These are phyloP conservation scores for Trichoderma lentiforme DNA, from an alignment of 2,329 filamentous ascomycete genomes.

Conservation along the genomic window DNA sequence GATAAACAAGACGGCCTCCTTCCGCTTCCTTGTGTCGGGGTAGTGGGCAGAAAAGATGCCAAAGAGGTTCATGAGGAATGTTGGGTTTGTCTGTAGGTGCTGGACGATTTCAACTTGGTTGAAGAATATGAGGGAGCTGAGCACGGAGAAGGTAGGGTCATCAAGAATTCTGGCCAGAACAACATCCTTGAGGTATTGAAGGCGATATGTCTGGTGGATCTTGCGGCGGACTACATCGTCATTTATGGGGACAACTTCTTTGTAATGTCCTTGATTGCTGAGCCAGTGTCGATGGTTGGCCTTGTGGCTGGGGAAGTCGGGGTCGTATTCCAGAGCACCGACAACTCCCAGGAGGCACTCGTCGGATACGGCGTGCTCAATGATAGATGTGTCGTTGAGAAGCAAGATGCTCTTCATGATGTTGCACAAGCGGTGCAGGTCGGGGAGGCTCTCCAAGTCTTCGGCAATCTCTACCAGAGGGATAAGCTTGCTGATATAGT, in stretches of 20 bases:
- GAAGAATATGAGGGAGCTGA: slow-evolving; percentile 98
- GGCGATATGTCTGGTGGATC: slow-evolving; percentile 92
- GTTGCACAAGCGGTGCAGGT: slow-evolving; percentile 89
- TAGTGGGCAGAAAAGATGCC: slow-evolving; percentile 71
- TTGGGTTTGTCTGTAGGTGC: slow-evolving; percentile 78
- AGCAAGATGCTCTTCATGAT: slow-evolving; percentile 97
- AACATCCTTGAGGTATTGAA: slow-evolving; percentile 98
- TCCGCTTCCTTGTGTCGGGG: slow-evolving; percentile 69
- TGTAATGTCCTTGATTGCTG: slow-evolving; percentile 82
- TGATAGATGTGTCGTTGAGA: slow-evolving; percentile 90
- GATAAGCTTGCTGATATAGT: slow-evolving; percentile 84
- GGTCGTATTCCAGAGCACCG: slow-evolving; percentile 94
- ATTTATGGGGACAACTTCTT: slow-evolving; percentile 92
- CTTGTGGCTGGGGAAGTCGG: slow-evolving; percentile 95
- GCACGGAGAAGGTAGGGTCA: slow-evolving; percentile 93
- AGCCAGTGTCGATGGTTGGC: slow-evolving; percentile 95
- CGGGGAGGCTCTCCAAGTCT: slow-evolving; percentile 79
- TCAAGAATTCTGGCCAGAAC: slow-evolving; percentile 93
- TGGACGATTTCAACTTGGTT: slow-evolving; percentile 98
- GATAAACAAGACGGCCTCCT: slow-evolving; percentile 92
- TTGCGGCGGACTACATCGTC: slow-evolving; percentile 78
- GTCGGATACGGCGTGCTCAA: slow-evolving; percentile 90
- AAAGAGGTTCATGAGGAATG: slow-evolving; percentile 83
- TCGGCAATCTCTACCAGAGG: slow-evolving; percentile 86
- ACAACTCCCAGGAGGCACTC: slow-evolving; percentile 88